phyloP scores from a whole-genome alignment of 768 basidiomycete genomes.

The Dentipellis fragilis region DNA sequence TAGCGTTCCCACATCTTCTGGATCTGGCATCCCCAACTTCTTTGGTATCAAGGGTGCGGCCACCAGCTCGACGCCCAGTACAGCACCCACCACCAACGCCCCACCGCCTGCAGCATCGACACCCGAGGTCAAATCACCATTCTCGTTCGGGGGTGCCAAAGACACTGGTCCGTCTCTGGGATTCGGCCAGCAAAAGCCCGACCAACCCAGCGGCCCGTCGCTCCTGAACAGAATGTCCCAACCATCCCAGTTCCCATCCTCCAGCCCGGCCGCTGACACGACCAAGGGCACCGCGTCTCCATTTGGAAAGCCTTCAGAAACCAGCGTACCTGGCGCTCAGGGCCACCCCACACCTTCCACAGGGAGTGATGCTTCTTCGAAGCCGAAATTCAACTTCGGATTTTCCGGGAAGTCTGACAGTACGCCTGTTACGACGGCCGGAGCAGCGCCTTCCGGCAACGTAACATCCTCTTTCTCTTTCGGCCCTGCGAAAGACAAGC shows the following conservation, averaged over 20 bases:
- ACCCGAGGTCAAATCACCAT: no score
- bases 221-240: no score
- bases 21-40: conserved; percentile 19
- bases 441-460: background rate
- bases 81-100: background rate
- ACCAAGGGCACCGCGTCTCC: background rate
- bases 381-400: conserved; percentile 14
- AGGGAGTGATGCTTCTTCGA: conserved; percentile 3
- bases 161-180: no score
- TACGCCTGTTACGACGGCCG: conserved; percentile 4
- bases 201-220: no score
- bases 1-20: conserved; percentile 1
- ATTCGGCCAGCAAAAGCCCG: no score
- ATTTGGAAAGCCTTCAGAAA: background rate
- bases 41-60: conserved; percentile 13
- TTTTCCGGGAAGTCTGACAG: conserved; percentile 10
- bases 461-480: conserved; percentile 7
- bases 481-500: background rate
- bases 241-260: no score
- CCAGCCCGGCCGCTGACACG: background rate
- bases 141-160: no score
- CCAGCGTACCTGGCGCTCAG: background rate
- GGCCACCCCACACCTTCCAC: conserved; percentile 3
- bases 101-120: background rate
- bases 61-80: background rate